These are phyloP conservation scores for Daldinia sp. DNA, from an alignment of 2,329 filamentous ascomycete species.

Conservation along the genomic window DNA sequence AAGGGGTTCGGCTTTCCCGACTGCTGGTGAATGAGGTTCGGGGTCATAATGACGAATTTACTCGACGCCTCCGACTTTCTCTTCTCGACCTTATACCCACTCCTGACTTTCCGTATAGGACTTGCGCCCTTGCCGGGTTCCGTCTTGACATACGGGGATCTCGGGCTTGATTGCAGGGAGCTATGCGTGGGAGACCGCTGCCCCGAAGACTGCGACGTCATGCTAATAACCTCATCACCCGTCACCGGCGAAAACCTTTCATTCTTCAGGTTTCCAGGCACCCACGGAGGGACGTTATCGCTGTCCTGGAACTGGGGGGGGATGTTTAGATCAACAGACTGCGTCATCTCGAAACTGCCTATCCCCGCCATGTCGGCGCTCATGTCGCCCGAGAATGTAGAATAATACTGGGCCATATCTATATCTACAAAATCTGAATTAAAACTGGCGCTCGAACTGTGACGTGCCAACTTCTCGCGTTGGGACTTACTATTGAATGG, in stretches of 20 bases:
- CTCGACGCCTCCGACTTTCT: constrained; percentile 52
- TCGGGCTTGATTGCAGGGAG: constrained; percentile 43
- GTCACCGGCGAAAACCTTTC: constrained; percentile 47
- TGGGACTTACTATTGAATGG: constrained; percentile 46
- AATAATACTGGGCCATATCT: constrained; percentile 38
- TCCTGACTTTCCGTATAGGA: constrained; percentile 54
- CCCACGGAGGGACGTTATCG: constrained; percentile 54
- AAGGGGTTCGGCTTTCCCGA: constrained; percentile 60
- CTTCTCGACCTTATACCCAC: constrained; percentile 55
- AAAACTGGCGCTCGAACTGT: constrained; percentile 7
- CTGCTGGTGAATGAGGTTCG: constrained; percentile 61
- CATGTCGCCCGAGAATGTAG: constrained; percentile 45
- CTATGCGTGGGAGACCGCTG: constrained; percentile 35
- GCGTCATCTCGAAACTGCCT: constrained; percentile 43
- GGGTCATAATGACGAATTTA: constrained; percentile 65
- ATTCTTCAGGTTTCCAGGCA: constrained; percentile 49
- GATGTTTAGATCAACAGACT: constrained; percentile 50
- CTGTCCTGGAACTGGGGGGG: constrained; percentile 50
- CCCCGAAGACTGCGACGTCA: constrained; percentile 44
- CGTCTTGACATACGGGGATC: constrained; percentile 40
- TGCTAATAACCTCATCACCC: constrained; percentile 48
- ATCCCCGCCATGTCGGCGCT: constrained; percentile 38
- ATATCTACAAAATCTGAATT: constrained; percentile 33
- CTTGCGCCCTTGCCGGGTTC: constrained; percentile 43
- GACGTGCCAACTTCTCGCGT: not conserved